Evolutionary conservation across 495 filamentous ascomycete genomes (phyloP).

Genomic region (Lasiosphaeria hispida): DNA sequence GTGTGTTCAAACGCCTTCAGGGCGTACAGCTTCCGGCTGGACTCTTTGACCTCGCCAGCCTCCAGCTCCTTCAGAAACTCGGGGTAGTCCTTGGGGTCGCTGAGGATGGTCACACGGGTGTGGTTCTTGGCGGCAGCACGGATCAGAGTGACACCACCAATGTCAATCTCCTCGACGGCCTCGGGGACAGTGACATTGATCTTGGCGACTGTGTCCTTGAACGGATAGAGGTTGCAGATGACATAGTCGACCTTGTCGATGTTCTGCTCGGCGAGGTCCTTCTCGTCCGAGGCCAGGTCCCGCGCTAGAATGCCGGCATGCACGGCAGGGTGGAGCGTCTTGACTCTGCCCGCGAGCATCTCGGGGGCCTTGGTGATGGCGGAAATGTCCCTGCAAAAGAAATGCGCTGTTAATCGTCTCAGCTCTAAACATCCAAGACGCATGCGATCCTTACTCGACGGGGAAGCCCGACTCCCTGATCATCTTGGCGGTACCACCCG

Average conservation of each 20-base stretch:
- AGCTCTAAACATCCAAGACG: not conserved
- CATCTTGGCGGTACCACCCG: slow-evolving; percentile 89
- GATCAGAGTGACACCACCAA: slow-evolving; percentile 94
- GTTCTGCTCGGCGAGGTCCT: slow-evolving; percentile 93
- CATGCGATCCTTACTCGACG: slow-evolving; percentile 67
- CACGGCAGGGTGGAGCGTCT: slow-evolving; percentile 94
- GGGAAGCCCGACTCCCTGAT: slow-evolving; percentile 92
- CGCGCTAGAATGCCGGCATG: slow-evolving; percentile 92
- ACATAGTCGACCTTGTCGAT: slow-evolving; percentile 98
- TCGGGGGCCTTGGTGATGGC: slow-evolving; percentile 98
- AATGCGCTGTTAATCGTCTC: not conserved
- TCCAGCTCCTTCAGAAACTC: slow-evolving; percentile 89
- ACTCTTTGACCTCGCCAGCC: slow-evolving; percentile 78
- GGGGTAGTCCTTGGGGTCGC: slow-evolving; percentile 87
- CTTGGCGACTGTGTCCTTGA: slow-evolving; percentile 96
- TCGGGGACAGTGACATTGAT: slow-evolving; percentile 94
- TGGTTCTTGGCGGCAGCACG: slow-evolving; percentile 98
- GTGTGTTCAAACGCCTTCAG: slow-evolving; percentile 98
- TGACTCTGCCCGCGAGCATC: slow-evolving; percentile 94
- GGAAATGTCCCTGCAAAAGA: slow-evolving; percentile 73
- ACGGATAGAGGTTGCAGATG: slow-evolving; percentile 97
- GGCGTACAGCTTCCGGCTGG: slow-evolving; percentile 79
- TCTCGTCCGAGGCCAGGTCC: slow-evolving; percentile 87
- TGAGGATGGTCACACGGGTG: slow-evolving; percentile 87
- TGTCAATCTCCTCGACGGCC: slow-evolving; percentile 97